These are phyloP conservation scores for Rhizoctonia solani DNA, from an alignment of 1,284 basidiomycete species.

Conservation along the genomic window DNA sequence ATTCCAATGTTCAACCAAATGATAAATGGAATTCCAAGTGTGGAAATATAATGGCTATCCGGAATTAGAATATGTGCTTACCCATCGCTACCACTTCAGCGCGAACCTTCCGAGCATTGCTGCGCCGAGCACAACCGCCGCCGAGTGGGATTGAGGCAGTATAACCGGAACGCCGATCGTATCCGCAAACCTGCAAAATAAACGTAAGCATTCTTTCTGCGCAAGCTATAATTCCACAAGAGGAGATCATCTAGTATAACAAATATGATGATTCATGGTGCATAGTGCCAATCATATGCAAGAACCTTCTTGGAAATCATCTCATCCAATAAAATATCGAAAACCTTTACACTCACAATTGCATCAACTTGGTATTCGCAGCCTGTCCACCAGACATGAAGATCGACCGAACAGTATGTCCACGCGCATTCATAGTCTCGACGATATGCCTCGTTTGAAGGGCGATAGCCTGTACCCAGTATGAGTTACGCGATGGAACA, in stretches of 20 bases:
- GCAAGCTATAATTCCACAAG: too few species aligned
- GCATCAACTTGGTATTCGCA: conserved; percentile 82
- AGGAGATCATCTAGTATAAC: too few species aligned
- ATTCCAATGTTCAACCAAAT: too few species aligned
- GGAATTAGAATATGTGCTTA: conserved; percentile 39
- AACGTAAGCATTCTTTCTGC: neutral
- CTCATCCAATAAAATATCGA: neutral
- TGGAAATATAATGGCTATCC: too few species aligned
- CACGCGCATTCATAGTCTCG: conserved; percentile 84
- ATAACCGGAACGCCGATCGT: conserved; percentile 83
- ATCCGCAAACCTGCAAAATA: conserved; percentile 63
- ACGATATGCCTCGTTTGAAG: conserved; percentile 96
- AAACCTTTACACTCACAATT: conserved; percentile 50
- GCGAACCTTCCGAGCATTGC: conserved; percentile 95
- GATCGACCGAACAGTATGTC: conserved; percentile 83
- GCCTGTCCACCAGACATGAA: conserved; percentile 95
- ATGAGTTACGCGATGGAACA: neutral
- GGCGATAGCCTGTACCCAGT: conserved; percentile 67
- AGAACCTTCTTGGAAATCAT: too few species aligned
- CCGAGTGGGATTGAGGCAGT: conserved; percentile 75
- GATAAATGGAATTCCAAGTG: too few species aligned
- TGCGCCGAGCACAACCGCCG: conserved; percentile 88
- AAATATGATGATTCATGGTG: too few species aligned
- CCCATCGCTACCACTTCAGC: conserved; percentile 54
- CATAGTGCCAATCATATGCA: too few species aligned